These are phyloP conservation scores for Magnusiomyces suaveolens DNA, from an alignment of 1,139 yeast genomes.

Conservation along the genomic window DNA sequence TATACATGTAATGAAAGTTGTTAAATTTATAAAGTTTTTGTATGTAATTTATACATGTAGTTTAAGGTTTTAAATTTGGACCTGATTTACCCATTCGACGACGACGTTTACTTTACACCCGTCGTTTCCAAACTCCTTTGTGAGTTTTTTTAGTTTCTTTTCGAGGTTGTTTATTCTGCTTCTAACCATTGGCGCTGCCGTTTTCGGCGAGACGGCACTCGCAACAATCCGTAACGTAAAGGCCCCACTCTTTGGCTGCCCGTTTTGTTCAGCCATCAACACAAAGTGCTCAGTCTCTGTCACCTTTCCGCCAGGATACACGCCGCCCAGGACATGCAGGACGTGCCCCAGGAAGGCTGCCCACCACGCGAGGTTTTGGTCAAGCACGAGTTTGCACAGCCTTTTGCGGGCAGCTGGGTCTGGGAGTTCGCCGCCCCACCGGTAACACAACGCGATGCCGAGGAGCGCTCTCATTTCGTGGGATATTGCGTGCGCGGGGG, in stretches of 20 bases:
- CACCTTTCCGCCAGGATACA: slow-evolving; percentile 57
- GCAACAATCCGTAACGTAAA: slow-evolving; percentile 24
- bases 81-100: slow-evolving; percentile 24
- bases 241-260: slow-evolving; percentile 15
- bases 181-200: slow-evolving; percentile 25
- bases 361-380: slow-evolving; percentile 43
- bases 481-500: slow-evolving; percentile 60
- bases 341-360: slow-evolving; percentile 55
- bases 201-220: slow-evolving; percentile 20
- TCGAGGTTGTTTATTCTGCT: slow-evolving; percentile 25
- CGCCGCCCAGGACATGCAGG: slow-evolving; percentile 65
- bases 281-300: too few species aligned
- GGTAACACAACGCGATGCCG: slow-evolving; percentile 57
- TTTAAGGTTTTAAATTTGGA: too few species aligned
- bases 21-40: too few species aligned
- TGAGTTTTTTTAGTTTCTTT: slow-evolving; percentile 25
- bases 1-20: too few species aligned
- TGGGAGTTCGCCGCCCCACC: slow-evolving; percentile 72
- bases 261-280: slow-evolving; percentile 23
- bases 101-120: slow-evolving; percentile 21
- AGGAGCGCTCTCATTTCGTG: slow-evolving; percentile 56
- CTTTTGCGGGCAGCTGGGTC: slow-evolving; percentile 35
- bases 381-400: slow-evolving; percentile 32
- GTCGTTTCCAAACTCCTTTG: slow-evolving; percentile 24
- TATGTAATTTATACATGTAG: too few species aligned